Conservation (phyloP, 129 eudicot genomes). For the Oenanthe sinensis region DNA sequence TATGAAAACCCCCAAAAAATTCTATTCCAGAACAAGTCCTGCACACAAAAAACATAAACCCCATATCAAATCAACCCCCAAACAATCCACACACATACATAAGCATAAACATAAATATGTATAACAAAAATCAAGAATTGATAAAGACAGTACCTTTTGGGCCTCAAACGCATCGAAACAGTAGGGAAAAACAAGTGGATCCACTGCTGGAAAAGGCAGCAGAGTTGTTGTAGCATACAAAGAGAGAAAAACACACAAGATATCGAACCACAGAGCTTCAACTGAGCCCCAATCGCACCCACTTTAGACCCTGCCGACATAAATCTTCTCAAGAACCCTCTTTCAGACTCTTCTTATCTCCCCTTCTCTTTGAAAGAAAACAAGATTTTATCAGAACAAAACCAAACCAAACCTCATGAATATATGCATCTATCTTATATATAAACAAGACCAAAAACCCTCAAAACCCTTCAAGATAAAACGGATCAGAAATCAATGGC, state of each 20-base stretch:
- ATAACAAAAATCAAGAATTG: neutral
- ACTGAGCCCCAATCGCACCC: slow-evolving; percentile 55
- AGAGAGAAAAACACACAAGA: slow-evolving; percentile 7
- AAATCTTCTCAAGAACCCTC: slow-evolving; percentile 29
- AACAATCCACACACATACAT: neutral
- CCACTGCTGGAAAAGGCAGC: slow-evolving; percentile 69
- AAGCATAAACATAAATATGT: neutral
- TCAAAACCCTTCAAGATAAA: neutral
- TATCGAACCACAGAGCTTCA: slow-evolving; percentile 51
- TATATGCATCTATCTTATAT: slow-evolving; percentile 1
- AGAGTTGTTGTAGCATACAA: slow-evolving; percentile 40
- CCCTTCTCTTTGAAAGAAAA: neutral
- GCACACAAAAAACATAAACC: slow-evolving; percentile 21
- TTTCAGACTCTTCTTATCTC: neutral
- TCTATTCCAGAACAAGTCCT: slow-evolving; percentile 98
- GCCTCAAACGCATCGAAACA: slow-evolving; percentile 99
- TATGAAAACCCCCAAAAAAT: slow-evolving; percentile 95
- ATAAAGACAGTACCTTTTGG: slow-evolving; percentile 51
- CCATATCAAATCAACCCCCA: slow-evolving; percentile 15
- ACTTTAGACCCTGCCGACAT: slow-evolving; percentile 65
- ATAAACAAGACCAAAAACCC: slow-evolving; percentile 1
- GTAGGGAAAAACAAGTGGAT: slow-evolving; percentile 32
- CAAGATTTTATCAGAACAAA: slow-evolving; percentile 4
- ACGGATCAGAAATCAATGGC: slow-evolving; percentile 11
- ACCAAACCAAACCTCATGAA: slow-evolving; percentile 14